These are phyloP conservation scores for Geopyxis carbonaria DNA, from an alignment of 495 filamentous ascomycete genomes.

Conservation along the genomic window DNA sequence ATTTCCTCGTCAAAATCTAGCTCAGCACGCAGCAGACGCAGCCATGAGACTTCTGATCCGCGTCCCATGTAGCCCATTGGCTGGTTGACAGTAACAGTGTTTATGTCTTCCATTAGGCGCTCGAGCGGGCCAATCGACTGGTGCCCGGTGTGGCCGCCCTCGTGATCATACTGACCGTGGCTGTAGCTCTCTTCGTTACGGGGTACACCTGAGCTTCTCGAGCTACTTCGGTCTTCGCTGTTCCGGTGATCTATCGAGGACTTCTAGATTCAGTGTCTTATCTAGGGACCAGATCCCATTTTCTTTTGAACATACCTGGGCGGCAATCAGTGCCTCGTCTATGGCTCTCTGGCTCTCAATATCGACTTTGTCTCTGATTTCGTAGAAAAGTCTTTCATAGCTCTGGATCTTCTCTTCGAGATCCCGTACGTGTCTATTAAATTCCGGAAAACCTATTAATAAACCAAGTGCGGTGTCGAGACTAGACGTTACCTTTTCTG, in stretches of 20 bases:
- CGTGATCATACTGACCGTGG: neutral
- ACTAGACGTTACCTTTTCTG: conserved; percentile 12
- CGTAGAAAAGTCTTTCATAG: conserved; percentile 4
- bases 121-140: conserved; percentile 5
- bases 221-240: too few species aligned
- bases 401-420: neutral
- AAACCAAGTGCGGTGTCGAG: neutral
- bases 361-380: conserved; percentile 1
- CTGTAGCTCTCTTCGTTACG: neutral
- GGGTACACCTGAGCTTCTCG: neutral
- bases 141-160: too few species aligned
- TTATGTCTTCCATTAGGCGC: conserved; percentile 6
- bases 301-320: neutral
- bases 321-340: neutral
- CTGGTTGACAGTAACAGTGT: conserved; percentile 11
- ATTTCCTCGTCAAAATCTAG: conserved; percentile 3
- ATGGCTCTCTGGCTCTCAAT: neutral
- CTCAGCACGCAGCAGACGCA: conserved; percentile 2
- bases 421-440: neutral
- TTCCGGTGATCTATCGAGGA: neutral
- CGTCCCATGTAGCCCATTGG: conserved; percentile 10
- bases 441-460: neutral
- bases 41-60: conserved; percentile 8
- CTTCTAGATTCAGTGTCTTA: neutral
- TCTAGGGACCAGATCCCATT: conserved; percentile 2